phyloP scores from a whole-genome alignment of 129 eudicot genomes.

The Solidago caesia region DNA sequence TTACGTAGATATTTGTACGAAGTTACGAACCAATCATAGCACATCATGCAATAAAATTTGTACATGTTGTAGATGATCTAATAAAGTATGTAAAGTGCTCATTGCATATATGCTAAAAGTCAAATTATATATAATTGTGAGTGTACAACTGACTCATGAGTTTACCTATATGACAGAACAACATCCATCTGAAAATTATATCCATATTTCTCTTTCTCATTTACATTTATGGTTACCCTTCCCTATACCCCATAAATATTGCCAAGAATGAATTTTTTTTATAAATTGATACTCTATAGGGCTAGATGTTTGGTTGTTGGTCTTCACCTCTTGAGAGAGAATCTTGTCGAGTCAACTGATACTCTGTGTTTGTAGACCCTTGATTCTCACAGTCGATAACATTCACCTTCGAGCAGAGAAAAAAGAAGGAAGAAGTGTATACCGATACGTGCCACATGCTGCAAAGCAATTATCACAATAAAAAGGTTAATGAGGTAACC shows the following conservation, averaged over 20 bases:
- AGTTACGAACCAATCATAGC: too few species aligned
- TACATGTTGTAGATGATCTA: too few species aligned
- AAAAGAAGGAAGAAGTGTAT: conserved; percentile 67
- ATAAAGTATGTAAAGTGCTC: neutral
- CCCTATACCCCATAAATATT: neutral
- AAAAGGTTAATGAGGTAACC: conserved; percentile 8
- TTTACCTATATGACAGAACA: conserved; percentile 22
- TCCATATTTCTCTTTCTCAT: conserved; percentile 26
- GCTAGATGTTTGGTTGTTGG: conserved; percentile 2
- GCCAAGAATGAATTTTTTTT: neutral
- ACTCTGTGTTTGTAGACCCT: conserved; percentile 31
- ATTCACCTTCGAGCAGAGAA: conserved; percentile 61
- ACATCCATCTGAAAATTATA: conserved; percentile 10
- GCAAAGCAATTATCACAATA: conserved; percentile 32
- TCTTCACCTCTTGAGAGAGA: conserved; percentile 41
- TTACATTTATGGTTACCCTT: conserved; percentile 12
- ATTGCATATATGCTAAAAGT: neutral
- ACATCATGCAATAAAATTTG: too few species aligned
- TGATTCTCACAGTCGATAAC: conserved; percentile 23
- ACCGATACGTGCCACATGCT: conserved; percentile 77
- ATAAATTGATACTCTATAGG: neutral
- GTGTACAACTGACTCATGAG: conserved; percentile 15
- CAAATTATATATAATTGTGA: conserved; percentile 4
- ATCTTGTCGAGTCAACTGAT: conserved; percentile 66
- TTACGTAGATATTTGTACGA: too few species aligned